Percentiles rank a stretch among this genome's conserved stretches.
Evolutionary conservation across 164 flowering plant genomes (phyloP).

Genomic region (Macadamia tetraphylla): DNA sequence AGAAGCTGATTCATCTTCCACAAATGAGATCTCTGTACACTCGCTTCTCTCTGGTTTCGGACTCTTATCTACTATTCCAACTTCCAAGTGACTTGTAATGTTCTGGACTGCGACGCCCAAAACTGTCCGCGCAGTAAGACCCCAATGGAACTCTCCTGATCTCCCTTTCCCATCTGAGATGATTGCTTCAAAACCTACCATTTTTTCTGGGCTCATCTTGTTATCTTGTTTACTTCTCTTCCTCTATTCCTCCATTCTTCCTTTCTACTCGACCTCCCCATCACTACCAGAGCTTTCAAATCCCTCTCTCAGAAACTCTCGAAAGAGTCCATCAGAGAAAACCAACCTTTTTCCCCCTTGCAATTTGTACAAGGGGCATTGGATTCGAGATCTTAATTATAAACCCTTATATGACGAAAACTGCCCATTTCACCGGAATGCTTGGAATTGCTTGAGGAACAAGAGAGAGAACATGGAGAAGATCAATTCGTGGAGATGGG

Average conservation of each 20-base stretch:
- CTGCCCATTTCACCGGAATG: slow-evolving; percentile 85
- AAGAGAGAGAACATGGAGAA: slow-evolving; percentile 61
- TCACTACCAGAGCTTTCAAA: slow-evolving; percentile 8
- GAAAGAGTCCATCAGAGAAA: neutral
- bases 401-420: slow-evolving; percentile 52
- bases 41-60: too few relatives aligned
- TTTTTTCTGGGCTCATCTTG: slow-evolving; percentile 40
- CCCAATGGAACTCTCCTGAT: too few relatives aligned
- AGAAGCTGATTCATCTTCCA: too few relatives aligned
- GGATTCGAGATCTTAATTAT: slow-evolving; percentile 45
- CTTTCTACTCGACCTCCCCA: slow-evolving; percentile 24
- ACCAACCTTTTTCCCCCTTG: slow-evolving; percentile 26
- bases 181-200: slow-evolving; percentile 39
- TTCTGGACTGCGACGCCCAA: too few relatives aligned
- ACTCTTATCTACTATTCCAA: too few relatives aligned
- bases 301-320: slow-evolving; percentile 2
- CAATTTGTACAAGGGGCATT: slow-evolving; percentile 59
- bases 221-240: slow-evolving; percentile 35
- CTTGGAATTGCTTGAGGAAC: slow-evolving; percentile 89
- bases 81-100: too few relatives aligned
- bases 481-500: slow-evolving; percentile 92
- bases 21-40: too few relatives aligned
- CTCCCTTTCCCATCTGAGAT: too few relatives aligned
- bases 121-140: too few relatives aligned
- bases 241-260: slow-evolving; percentile 47